A percentile compares a stretch with the other conserved stretches of the same genome.
These are phyloP conservation scores for Phytophthora cactorum DNA, from an alignment of 352 stramenopile species.

Conservation along the genomic window DNA sequence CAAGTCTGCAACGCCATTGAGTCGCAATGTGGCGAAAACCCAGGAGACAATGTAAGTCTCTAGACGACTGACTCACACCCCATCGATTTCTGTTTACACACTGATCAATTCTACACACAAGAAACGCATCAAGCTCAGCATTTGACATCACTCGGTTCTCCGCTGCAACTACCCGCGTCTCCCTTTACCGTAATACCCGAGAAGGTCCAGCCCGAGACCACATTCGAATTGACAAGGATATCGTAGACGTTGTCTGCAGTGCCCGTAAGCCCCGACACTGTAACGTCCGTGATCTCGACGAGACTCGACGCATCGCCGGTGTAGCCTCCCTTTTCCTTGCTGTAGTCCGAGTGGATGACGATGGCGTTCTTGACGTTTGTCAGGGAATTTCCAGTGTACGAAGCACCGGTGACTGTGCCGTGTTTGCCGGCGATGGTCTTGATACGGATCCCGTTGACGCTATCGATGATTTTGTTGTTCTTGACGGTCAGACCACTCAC, in stretches of 20 bases:
- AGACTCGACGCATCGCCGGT: conserved; percentile 32
- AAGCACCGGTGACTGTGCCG: conserved; percentile 16
- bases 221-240: conserved; percentile 34
- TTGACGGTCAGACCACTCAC: conserved; percentile 36
- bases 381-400: conserved; percentile 30
- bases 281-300: conserved; percentile 39
- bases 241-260: conserved; percentile 39
- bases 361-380: conserved; percentile 36
- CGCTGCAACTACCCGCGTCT: conserved; percentile 28
- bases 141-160: conserved; percentile 33
- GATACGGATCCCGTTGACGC: conserved; percentile 34
- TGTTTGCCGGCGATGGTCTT: conserved; percentile 27
- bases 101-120: conserved; percentile 20
- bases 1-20: conserved; percentile 36
- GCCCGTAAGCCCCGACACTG: conserved; percentile 32
- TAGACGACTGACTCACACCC: background rate
- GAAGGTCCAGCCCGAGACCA: conserved; percentile 35
- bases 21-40: conserved; percentile 21
- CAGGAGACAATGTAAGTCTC: conserved; percentile 10
- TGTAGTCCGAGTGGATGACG: conserved; percentile 40
- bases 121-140: conserved; percentile 18
- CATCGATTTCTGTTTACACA: background rate
- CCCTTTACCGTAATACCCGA: conserved; percentile 31
- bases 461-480: conserved; percentile 42
- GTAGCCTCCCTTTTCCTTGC: conserved; percentile 37